phyloP scores from a whole-genome alignment of 1,139 yeast species.

The Scheffersomyces parashehatae region DNA sequence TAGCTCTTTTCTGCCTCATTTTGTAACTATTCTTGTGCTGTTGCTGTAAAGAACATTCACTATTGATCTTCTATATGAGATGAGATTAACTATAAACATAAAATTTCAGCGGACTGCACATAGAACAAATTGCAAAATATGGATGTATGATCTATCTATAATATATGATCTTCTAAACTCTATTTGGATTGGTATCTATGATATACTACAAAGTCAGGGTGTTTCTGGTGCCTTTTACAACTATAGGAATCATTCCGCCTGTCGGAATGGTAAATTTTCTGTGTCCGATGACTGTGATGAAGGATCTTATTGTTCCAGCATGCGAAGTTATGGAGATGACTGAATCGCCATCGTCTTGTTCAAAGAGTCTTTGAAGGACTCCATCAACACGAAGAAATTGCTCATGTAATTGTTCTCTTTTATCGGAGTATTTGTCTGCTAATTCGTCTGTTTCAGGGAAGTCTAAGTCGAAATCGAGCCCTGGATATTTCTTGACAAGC shows the following conservation, averaged over 20 bases:
- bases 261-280: constrained; percentile 57
- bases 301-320: constrained; percentile 59
- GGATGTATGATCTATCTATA: no score
- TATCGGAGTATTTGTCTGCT: constrained; percentile 23
- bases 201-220: not conserved
- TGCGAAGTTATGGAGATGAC: constrained; percentile 58
- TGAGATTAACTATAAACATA: not conserved
- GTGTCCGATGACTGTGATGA: constrained; percentile 54
- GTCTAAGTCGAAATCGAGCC: constrained; percentile 35
- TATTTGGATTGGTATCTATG: no score
- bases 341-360: constrained; percentile 33
- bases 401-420: constrained; percentile 48
- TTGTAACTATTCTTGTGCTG: constrained; percentile 5
- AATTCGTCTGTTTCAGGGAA: constrained; percentile 51
- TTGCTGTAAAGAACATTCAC: not conserved
- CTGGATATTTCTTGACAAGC: constrained; percentile 22
- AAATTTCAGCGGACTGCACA: constrained; percentile 2
- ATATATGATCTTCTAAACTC: no score
- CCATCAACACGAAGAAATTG: constrained; percentile 51
- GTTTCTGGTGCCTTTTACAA: constrained; percentile 42
- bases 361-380: constrained; percentile 54
- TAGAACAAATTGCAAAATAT: not conserved
- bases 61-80: constrained; percentile 6
- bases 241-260: constrained; percentile 68
- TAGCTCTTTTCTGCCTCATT: constrained; percentile 97